Percentiles rank a stretch among this genome's conserved stretches.
phyloP scores from a whole-genome alignment of 352 stramenopile genomes.

The Globisporangium iwayamae region DNA sequence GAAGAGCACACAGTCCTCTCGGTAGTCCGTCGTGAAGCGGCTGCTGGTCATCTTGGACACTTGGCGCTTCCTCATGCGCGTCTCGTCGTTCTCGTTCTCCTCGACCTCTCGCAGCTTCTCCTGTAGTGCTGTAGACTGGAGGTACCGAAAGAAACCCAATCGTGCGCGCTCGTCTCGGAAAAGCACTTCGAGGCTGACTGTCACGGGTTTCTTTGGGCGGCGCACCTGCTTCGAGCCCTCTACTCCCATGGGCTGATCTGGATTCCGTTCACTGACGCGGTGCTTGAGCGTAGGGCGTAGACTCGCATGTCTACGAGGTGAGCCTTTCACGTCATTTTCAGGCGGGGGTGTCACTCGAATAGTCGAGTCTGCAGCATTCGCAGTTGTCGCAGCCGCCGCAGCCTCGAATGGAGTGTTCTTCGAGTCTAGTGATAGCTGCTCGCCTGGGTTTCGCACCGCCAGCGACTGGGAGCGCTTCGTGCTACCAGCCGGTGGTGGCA shows the following conservation, averaged over 20 bases:
- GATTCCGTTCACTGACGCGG: constrained; percentile 17
- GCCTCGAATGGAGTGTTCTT: neutral
- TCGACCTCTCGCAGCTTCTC: constrained; percentile 26
- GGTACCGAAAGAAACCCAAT: constrained; percentile 53
- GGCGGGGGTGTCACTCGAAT: neutral
- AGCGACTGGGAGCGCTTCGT: constrained; percentile 13
- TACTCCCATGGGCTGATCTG: constrained; percentile 1
- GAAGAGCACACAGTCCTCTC: constrained; percentile 62
- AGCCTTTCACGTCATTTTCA: neutral
- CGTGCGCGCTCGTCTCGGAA: constrained; percentile 52
- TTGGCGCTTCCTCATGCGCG: constrained; percentile 1
- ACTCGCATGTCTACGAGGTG: constrained; percentile 12
- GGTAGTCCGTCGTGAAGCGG: constrained; percentile 36
- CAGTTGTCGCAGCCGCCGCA: neutral
- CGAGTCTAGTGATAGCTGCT: neutral
- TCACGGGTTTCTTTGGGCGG: constrained; percentile 28
- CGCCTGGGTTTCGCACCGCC: neutral
- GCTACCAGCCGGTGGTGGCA: neutral
- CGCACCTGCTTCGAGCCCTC: neutral
- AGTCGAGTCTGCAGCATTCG: neutral
- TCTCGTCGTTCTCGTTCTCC: constrained; percentile 9
- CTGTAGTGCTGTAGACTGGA: constrained; percentile 33
- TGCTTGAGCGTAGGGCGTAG: constrained; percentile 19
- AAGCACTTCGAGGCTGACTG: constrained; percentile 47
- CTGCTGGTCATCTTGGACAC: constrained; percentile 26